Evolutionary conservation across 1,284 basidiomycete genomes (phyloP), one percentile per base, ranked within the genome.

Genomic region (Ustilago trichophora): DNA sequence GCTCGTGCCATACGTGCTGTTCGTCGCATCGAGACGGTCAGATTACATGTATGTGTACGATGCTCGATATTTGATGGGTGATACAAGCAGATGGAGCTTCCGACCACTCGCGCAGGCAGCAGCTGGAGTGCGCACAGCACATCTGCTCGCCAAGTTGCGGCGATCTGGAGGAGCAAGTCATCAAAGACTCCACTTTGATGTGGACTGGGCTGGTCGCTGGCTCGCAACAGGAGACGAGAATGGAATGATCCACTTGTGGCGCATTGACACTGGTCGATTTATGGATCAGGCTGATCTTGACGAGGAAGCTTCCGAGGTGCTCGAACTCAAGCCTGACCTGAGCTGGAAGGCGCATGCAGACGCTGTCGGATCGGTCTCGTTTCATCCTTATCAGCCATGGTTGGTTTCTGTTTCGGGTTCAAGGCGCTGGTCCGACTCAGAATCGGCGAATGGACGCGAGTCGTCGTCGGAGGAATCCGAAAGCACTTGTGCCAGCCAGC

Each of bases 151-250:
- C 9, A 54, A 47, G 15, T 27, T 75, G 26, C 19, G 21, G 15
- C 32, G 74, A 25, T 25, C 42, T 10, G 43, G 42, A 10, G 41
- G 41, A 18, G 22, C 35, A 11, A 66, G 45, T 12, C 65, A 72
- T 19, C 75, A 77, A 32, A 40, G 75, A 12, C 44, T 77, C 38
- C 52, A 55, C 31, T 77, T 77, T 46, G 62, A 75, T 43, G 33
- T 77, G 1, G 73, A 77, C 35, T 73, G 63, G 57, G 63, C 67
- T 7, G 73, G 75, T 4, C 32, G 72, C 9, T 56, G 66, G 65
- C 59, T 77, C 8, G 59, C 55, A 8, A 43, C 73, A 0, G 75
- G 75, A 8, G 65, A 72, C 34, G 40, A 58, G 12, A 3, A 56
- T 0, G 75, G 75, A 11, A 34, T 12, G 22, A 37, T 75, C 16